Conservation (phyloP, 2,329 filamentous ascomycete genomes). For the Chalaropsis thielavioides region DNA sequence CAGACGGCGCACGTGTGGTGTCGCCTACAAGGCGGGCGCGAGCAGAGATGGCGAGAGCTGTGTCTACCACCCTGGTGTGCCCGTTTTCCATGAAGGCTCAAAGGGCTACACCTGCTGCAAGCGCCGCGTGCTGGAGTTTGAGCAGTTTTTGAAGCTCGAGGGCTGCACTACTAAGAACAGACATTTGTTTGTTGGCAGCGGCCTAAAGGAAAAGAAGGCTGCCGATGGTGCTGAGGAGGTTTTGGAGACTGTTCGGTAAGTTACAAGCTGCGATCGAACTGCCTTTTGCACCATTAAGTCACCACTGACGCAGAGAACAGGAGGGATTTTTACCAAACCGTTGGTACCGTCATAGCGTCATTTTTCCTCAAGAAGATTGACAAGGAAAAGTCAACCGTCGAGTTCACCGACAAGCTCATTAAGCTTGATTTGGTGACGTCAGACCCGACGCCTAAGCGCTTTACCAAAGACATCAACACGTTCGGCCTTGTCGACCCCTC, state of each 20-base stretch:
- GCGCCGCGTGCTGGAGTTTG: slow-evolving; percentile 84
- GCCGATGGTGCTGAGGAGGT: slow-evolving; percentile 50
- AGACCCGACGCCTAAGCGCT: slow-evolving; percentile 65
- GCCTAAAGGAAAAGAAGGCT: slow-evolving; percentile 42
- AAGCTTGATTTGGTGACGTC: slow-evolving; percentile 72
- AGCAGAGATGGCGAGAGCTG: slow-evolving; percentile 60
- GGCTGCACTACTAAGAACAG: slow-evolving; percentile 70
- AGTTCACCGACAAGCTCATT: slow-evolving; percentile 49
- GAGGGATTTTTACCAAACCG: slow-evolving; percentile 90
- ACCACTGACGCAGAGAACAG: slow-evolving; percentile 19
- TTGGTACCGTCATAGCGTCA: slow-evolving; percentile 69
- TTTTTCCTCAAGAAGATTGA: slow-evolving; percentile 97
- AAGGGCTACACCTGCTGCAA: slow-evolving; percentile 98
- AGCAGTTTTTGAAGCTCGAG: slow-evolving; percentile 92
- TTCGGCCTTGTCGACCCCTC: slow-evolving; percentile 63
- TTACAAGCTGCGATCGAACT: neutral
- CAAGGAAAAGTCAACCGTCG: slow-evolving; percentile 59
- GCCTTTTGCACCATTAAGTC: neutral
- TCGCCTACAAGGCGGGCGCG: slow-evolving; percentile 45
- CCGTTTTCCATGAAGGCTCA: slow-evolving; percentile 94
- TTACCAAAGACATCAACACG: slow-evolving; percentile 56
- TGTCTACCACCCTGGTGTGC: slow-evolving; percentile 73
- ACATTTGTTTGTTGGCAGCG: slow-evolving; percentile 75
- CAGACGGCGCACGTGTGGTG: slow-evolving; percentile 60
- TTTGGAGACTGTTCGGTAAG: slow-evolving; percentile 61